These are phyloP conservation scores for Pseudofabraea citricarpa DNA, from an alignment of 2,329 filamentous ascomycete species.

Conservation along the genomic window DNA sequence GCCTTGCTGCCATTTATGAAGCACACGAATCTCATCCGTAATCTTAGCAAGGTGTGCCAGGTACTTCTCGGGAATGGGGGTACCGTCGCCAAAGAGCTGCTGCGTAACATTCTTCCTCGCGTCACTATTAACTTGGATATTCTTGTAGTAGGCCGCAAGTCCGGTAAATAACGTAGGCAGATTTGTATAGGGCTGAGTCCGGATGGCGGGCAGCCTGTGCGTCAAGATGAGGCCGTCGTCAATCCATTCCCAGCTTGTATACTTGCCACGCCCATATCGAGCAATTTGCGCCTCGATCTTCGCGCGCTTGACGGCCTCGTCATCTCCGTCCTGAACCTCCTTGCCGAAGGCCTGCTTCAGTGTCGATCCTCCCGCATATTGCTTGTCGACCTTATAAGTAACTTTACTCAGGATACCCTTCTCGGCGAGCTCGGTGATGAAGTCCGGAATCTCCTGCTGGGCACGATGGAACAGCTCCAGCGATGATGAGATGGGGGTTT, in stretches of 20 bases:
- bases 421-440: slow-evolving; percentile 35
- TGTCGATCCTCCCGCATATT: slow-evolving; percentile 42
- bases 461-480: slow-evolving; percentile 40
- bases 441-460: slow-evolving; percentile 41
- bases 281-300: slow-evolving; percentile 46
- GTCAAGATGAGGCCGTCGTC: slow-evolving; percentile 37
- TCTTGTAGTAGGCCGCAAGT: slow-evolving; percentile 40
- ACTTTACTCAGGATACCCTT: slow-evolving; percentile 40
- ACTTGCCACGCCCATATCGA: slow-evolving; percentile 37
- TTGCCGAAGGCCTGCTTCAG: slow-evolving; percentile 42
- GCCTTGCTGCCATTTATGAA: slow-evolving; percentile 41
- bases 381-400: slow-evolving; percentile 37
- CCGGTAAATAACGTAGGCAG: slow-evolving; percentile 42
- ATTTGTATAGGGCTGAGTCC: slow-evolving; percentile 39
- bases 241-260: slow-evolving; percentile 45
- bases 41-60: slow-evolving; percentile 36
- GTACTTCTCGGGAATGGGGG: slow-evolving; percentile 40
- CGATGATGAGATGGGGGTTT: slow-evolving; percentile 42
- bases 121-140: slow-evolving; percentile 20
- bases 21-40: slow-evolving; percentile 43
- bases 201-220: slow-evolving; percentile 40
- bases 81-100: slow-evolving; percentile 41
- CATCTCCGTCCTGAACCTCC: slow-evolving; percentile 37
- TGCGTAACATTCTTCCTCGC: slow-evolving; percentile 31
- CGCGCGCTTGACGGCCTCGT: slow-evolving; percentile 32